Base-by-base conservation (phyloP, 2,329 filamentous ascomycete genomes). In the Shiraia bambusicola region DNA sequence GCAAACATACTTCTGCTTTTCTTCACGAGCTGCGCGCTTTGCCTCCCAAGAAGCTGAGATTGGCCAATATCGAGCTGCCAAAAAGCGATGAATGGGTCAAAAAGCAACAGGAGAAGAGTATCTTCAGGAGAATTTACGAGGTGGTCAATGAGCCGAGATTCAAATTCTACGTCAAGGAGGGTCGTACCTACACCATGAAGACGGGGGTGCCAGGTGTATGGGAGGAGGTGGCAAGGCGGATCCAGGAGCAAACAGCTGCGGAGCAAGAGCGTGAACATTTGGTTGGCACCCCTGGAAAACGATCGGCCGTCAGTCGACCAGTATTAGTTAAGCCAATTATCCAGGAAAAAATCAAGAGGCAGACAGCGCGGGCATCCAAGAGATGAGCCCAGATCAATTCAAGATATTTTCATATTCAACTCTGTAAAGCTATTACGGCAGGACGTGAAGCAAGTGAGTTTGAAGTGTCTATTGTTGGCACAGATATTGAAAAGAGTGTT, bases 131-230 rank as follows among this genome's bases (percentile, higher is more conserved):
- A 2, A 35, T 62, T 13, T 30, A 46, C 6, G 58, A 61, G 11
- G 45, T 67, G 1, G 10, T 65, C 10, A 56, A 50, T 3, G 65
- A 69, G 37, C 61, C 59, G 1, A 33, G 65, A 4, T 63, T 47
- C 31, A 68, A 65, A 35, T 68, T 68, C 33, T 66, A 66, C 36
- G 63, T 69, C 2, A 66, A 64, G 34, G 63, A 66, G 17, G 64
- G 65, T 2, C 49, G 50, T 19, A 31, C 48, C 22, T 66, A 59
- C 37, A 66, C 59, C 9, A 51, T 58, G 32, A 61, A 55, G 44
- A 64, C 58, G 11, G 53, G 59, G 5, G 63, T 63, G 4, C 63
- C 64, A 8, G 65, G 65, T 0, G 61, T 69, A 8, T 69, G 65
- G 65, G 63, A 66, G 40, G 56, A 61, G 33, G 56, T 69, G 0